Base-by-base conservation (phyloP, 2,329 filamentous ascomycete species). In the Botrytis porri region DNA sequence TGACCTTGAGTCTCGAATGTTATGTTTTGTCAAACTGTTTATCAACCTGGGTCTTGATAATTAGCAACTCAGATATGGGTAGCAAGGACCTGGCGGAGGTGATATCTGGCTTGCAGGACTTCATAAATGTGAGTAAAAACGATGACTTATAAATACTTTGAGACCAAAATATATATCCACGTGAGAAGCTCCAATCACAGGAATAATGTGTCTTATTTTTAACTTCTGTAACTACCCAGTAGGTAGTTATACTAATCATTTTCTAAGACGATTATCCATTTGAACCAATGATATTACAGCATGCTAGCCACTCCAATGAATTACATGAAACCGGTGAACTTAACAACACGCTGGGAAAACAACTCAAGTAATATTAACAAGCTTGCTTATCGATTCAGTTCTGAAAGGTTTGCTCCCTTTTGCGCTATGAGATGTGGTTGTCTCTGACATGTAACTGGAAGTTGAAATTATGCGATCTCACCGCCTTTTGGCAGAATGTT, bases 401-500 rank as follows among this genome's bases (percentile, higher is more conserved):
- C n/a, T 14, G 20, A 32, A 20, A 29, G 14, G 5, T 32, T 43
- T 43, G 18, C 4, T 43, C 4, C 7, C 3, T 22, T 43, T 4
- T 63, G n/a, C n/a, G 61, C n/a, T 63, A 43, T 20, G 60, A 43
- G 22, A 43, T 12, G n/a, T 29, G 39, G 3, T 29, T 63, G 61
- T 63, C n/a, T 41, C 16, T 29, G n/a, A 43, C 2, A 32, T 43
- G 29, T 14, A 43, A 41, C 60, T 7, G 16, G 1, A 37, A 37
- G 20, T 29, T 39, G 45, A 39, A 16, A 25, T 67, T 32, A 7
- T 18, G 25, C 25, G 0, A 29, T 14, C 51, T 67, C 35, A 67
- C 65, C 48, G 65, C 65, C 65, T 57, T 67, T 67, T 32, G 65
- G 65, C 65, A 67, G 65, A 67, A 67, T 57, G 20, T 16, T 41